Evolutionary conservation across 2,329 filamentous ascomycete species (phyloP), one percentile per base, ranked within the genome.

Genomic region (Beauveria australis): DNA sequence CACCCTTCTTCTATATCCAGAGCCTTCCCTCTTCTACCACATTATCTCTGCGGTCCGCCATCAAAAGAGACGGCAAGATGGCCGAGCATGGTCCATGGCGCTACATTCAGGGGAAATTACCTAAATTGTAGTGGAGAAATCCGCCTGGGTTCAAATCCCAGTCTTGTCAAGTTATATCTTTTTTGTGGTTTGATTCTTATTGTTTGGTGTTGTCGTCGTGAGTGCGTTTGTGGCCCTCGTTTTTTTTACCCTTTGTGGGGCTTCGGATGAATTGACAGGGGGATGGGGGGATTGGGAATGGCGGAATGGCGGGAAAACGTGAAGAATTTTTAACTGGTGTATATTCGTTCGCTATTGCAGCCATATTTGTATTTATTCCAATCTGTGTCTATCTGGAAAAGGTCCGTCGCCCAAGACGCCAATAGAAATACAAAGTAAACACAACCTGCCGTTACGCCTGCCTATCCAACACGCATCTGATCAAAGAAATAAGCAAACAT

Each of bases 321-420:
- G 19, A 47, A 33, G 24, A 47, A 10, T 40, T 46, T 44, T 44
- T 3, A 18, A 41, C 9, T 43, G 30, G 28, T 51, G 30, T 58
- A 41, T 22, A 26, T 48, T 52, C 7, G 8, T 26, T 59, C 18
- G 56, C 37, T 59, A 37, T 46, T 59, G 56, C 48, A 59, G 48
- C 56, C 5, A 44, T 44, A 6, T 37, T 44, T 59, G 44, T 52
- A 53, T 60, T 16, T 52, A 53, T 60, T 16, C 43, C 58, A 60
- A 60, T 60, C 43, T 60, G 58, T 60, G n/a, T 59, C 16, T 52
- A 44, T 52, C 40, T 55, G 40, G 24, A 16, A 52, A 19, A 40
- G 33, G 8, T 28, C 26, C 24, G 16, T 58, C 30, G 9, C 40
- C 30, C 4, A 2, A 46, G 48, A 59, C 56, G 48, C 56, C 56